Evolutionary conservation across 352 stramenopile genomes (phyloP).

Genomic region (Peronospora belbahrii): DNA sequence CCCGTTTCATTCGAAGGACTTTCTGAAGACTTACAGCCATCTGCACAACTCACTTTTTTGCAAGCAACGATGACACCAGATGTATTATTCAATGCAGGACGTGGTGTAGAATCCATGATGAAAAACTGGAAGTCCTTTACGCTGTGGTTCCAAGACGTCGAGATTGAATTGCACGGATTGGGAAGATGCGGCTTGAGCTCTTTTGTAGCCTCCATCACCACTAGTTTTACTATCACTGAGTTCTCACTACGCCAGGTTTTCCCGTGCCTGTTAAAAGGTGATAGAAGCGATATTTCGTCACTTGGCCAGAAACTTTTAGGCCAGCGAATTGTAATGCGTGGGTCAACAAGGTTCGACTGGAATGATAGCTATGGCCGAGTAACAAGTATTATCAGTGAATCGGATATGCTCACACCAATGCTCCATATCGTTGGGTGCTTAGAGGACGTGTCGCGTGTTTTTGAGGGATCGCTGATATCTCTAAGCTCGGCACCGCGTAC

Average conservation of each 20-base stretch:
- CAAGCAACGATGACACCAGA: neutral
- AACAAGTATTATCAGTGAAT: conserved; percentile 6
- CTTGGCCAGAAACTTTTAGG: conserved; percentile 6
- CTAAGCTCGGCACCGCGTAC: neutral
- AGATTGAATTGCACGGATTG: conserved; percentile 7
- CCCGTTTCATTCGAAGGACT: neutral
- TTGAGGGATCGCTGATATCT: conserved; percentile 12
- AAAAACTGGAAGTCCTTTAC: conserved; percentile 11
- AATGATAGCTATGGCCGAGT: conserved; percentile 3
- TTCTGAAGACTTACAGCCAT: neutral
- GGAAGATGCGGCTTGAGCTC: neutral
- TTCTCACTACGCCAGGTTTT: conserved; percentile 2
- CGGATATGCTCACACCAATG: conserved; percentile 18
- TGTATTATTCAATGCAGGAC: conserved; percentile 7
- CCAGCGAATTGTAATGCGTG: conserved; percentile 8
- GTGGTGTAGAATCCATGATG: conserved; percentile 3
- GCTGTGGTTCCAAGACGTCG: conserved; percentile 5
- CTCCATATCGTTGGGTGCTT: conserved; percentile 6
- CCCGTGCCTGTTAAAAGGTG: neutral
- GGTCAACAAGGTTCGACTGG: conserved; percentile 9
- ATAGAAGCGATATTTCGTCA: neutral
- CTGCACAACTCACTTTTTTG: conserved; percentile 10
- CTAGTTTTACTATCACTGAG: conserved; percentile 7
- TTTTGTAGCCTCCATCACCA: neutral
- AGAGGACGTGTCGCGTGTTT: conserved; percentile 8